These are phyloP conservation scores for Cryphonectria radicalis DNA, from an alignment of 2,329 filamentous ascomycete species.

Conservation along the genomic window DNA sequence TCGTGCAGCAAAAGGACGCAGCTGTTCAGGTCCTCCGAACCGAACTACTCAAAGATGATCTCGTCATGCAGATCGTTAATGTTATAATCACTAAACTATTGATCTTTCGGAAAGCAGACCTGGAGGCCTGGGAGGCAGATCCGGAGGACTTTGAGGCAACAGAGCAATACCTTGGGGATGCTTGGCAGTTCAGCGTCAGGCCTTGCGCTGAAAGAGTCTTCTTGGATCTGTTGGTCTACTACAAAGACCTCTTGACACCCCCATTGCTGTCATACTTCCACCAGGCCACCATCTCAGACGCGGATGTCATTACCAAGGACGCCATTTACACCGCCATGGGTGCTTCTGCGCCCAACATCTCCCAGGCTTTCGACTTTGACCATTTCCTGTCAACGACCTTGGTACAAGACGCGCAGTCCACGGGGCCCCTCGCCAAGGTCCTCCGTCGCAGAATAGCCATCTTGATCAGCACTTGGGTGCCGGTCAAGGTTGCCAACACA, in stretches of 20 bases:
- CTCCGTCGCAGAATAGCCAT: constrained; percentile 88
- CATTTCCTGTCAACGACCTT: constrained; percentile 75
- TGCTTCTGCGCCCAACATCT: constrained; percentile 77
- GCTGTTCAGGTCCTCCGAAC: constrained; percentile 72
- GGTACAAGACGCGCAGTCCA: constrained; percentile 74
- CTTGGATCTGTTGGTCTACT: constrained; percentile 86
- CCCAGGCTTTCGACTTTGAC: constrained; percentile 81
- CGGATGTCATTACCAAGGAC: constrained; percentile 83
- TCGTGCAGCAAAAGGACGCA: constrained; percentile 75
- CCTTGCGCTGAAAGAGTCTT: constrained; percentile 94
- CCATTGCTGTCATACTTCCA: constrained; percentile 84
- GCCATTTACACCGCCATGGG: constrained; percentile 94
- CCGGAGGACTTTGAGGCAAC: constrained; percentile 94
- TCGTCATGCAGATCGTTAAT: constrained; percentile 82
- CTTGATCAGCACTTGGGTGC: constrained; percentile 86
- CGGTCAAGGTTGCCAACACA: constrained; percentile 71
- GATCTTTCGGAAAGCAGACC: constrained; percentile 80
- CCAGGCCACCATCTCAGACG: constrained; percentile 67
- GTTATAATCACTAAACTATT: constrained; percentile 86
- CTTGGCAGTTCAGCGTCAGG: constrained; percentile 90
- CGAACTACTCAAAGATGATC: constrained; percentile 74
- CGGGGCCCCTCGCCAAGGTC: constrained; percentile 70
- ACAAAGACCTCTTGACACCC: constrained; percentile 78
- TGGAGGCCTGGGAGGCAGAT: constrained; percentile 91
- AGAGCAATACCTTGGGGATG: constrained; percentile 82